phyloP scores from a whole-genome alignment of 129 eudicot genomes.

The Flaveria brownii region DNA sequence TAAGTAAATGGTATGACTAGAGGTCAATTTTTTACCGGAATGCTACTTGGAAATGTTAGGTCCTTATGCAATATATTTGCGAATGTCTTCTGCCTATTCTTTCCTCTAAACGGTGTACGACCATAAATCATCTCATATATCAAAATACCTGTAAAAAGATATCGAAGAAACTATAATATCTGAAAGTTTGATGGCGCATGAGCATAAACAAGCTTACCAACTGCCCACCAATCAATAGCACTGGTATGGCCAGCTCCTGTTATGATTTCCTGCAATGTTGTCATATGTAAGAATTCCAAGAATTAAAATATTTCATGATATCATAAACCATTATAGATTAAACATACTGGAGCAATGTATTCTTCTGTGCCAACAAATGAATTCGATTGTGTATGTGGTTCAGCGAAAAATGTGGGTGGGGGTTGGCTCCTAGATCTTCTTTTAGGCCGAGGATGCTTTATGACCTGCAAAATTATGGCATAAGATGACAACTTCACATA shows the following conservation, averaged over 20 bases:
- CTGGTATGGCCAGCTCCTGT: conserved; percentile 95
- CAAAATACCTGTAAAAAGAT: conserved; percentile 54
- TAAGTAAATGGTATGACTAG: background rate
- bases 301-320: background rate
- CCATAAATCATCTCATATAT: conserved; percentile 95
- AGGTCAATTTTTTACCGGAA: conserved; percentile 55
- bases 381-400: conserved; percentile 85
- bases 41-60: conserved; percentile 97
- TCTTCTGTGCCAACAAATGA: conserved; percentile 99
- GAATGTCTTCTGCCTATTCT: conserved; percentile 93
- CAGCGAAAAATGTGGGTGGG: conserved; percentile 85
- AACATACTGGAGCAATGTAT: conserved; percentile 95
- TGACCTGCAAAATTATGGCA: conserved; percentile 47
- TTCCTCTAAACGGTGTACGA: conserved; percentile 95
- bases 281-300: conserved; percentile 17
- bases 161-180: background rate
- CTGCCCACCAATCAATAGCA: conserved; percentile 99
- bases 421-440: conserved; percentile 68
- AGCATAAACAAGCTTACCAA: conserved; percentile 55
- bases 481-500: background rate
- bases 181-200: background rate
- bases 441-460: conserved; percentile 66
- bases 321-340: too few relatives aligned
- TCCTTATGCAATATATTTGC: conserved; percentile 94
- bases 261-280: conserved; percentile 81